phyloP scores from a whole-genome alignment of 2,329 filamentous ascomycete genomes.

The Diaporthe helianthi region DNA sequence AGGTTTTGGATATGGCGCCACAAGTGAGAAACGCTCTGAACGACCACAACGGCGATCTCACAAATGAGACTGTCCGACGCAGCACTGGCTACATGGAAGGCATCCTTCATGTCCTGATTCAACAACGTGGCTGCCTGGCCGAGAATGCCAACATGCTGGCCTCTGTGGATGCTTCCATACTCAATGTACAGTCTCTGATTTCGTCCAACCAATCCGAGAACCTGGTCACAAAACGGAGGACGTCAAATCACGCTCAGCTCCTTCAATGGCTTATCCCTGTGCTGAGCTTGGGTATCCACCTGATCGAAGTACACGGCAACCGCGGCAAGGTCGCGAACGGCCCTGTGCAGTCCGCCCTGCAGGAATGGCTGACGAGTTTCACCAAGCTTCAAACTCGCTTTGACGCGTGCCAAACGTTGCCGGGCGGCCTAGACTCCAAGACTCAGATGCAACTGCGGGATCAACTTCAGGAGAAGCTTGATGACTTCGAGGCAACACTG shows the following conservation, averaged over 20 bases:
- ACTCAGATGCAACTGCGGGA: constrained; percentile 44
- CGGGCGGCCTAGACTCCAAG: constrained; percentile 56
- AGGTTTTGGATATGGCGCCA: constrained; percentile 76
- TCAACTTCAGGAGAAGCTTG: constrained; percentile 47
- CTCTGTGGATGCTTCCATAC: constrained; percentile 48
- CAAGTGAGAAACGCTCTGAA: constrained; percentile 70
- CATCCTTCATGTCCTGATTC: constrained; percentile 70
- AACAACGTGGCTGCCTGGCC: constrained; percentile 63
- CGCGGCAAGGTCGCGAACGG: constrained; percentile 63
- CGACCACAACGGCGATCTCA: constrained; percentile 86
- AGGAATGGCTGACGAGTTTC: constrained; percentile 58
- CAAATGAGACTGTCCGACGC: constrained; percentile 77
- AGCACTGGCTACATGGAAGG: constrained; percentile 89
- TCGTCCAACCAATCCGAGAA: constrained; percentile 36
- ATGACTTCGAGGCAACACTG: constrained; percentile 50
- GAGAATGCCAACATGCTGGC: constrained; percentile 47
- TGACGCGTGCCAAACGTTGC: constrained; percentile 55
- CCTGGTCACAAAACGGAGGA: constrained; percentile 35
- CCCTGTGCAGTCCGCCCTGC: constrained; percentile 52
- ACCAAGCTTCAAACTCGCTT: constrained; percentile 51
- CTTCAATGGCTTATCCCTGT: constrained; percentile 72
- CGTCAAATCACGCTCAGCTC: constrained; percentile 41
- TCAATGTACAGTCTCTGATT: constrained; percentile 47
- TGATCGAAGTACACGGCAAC: constrained; percentile 72
- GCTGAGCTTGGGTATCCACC: constrained; percentile 65